Evolutionary conservation across 2,329 filamentous ascomycete genomes (phyloP).

Genomic region (Claviceps lovelessii): DNA sequence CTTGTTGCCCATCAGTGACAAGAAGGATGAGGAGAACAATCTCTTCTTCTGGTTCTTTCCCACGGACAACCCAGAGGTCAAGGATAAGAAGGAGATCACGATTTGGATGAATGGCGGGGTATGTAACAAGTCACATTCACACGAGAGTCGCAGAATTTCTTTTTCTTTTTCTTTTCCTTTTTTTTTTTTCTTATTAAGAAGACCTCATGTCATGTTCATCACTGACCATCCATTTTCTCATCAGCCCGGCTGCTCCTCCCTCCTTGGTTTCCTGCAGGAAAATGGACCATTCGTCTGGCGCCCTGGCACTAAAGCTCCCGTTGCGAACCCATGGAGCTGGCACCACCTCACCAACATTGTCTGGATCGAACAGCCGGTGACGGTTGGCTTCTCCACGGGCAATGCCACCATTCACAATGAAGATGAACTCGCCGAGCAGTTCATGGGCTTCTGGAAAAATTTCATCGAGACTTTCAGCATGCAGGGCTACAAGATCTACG

Average conservation of each 20-base stretch:
- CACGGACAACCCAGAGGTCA: conserved; percentile 28
- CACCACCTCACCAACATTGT: conserved; percentile 35
- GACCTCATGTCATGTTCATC: background rate
- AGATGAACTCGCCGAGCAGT: conserved; percentile 54
- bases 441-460: conserved; percentile 67
- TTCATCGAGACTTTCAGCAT: conserved; percentile 59
- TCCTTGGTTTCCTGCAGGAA: conserved; percentile 59
- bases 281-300: conserved; percentile 64
- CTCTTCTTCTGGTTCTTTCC: conserved; percentile 58
- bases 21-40: conserved; percentile 33
- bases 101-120: conserved; percentile 47
- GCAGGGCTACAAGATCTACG: conserved; percentile 53
- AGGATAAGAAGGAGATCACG: conserved; percentile 41
- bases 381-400: conserved; percentile 56
- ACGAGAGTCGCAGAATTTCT: conserved; percentile 4
- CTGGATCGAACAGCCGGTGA: conserved; percentile 56
- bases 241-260: conserved; percentile 40
- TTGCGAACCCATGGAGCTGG: conserved; percentile 59
- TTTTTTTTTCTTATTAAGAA: background rate
- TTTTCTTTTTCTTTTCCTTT: no score
- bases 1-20: conserved; percentile 37
- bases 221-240: background rate
- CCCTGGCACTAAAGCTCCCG: conserved; percentile 51
- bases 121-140: background rate
- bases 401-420: conserved; percentile 49